Conservation (phyloP, 805 yeast species). For the Teunomyces funiuensis region DNA sequence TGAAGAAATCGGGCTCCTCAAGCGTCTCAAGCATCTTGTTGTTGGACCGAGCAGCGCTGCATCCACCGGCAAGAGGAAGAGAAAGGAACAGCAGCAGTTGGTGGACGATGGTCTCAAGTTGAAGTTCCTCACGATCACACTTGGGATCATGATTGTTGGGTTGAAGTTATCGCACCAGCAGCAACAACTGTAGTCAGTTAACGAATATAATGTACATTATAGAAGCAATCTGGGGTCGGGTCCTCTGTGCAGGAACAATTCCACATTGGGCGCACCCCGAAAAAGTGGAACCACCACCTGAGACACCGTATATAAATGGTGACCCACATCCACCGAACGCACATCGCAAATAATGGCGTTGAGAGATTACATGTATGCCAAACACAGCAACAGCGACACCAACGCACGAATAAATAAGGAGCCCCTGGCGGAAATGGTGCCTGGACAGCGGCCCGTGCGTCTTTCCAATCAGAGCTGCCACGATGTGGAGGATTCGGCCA, state of each 20-base stretch:
- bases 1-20: constrained; percentile 30
- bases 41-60: constrained; percentile 23
- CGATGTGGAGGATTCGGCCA: constrained; percentile 21
- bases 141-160: constrained; percentile 43
- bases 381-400: constrained; percentile 27
- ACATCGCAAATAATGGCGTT: no score
- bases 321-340: background rate
- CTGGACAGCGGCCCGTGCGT: constrained; percentile 1
- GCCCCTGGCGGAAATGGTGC: background rate
- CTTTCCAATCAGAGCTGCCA: background rate
- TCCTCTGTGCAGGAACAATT: constrained; percentile 1
- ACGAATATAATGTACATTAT: background rate
- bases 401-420: constrained; percentile 13
- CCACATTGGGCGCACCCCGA: background rate
- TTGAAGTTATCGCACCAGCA: constrained; percentile 32
- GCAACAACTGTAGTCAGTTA: constrained; percentile 1
- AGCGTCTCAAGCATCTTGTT: constrained; percentile 35
- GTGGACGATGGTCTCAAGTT: constrained; percentile 43
- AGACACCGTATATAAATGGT: constrained; percentile 2
- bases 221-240: no score
- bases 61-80: constrained; percentile 10
- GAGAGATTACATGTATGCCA: constrained; percentile 41
- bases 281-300: constrained; percentile 16
- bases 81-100: constrained; percentile 21
- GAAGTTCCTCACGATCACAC: constrained; percentile 42